Evolutionary conservation across 257 asterid species (phyloP).

Genomic region (Prunella vulgaris): DNA sequence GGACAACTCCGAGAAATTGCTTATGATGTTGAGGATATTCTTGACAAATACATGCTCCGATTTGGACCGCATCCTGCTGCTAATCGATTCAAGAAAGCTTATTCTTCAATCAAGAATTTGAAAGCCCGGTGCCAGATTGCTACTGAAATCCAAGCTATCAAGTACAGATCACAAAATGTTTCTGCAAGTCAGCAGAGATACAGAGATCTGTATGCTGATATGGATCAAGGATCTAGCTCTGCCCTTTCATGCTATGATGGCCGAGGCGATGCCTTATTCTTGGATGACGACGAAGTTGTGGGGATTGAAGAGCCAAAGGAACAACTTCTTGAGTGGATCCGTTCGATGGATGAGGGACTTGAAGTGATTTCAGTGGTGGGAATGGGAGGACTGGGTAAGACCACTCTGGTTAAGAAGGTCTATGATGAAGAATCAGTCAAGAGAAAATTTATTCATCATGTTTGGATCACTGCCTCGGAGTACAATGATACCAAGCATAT

Average conservation of each 20-base stretch:
- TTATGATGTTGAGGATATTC: background rate
- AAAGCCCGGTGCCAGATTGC: background rate
- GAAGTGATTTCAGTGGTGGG: background rate
- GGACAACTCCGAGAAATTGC: background rate
- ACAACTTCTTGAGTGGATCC: background rate
- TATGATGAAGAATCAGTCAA: background rate
- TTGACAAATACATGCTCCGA: background rate
- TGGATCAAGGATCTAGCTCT: background rate
- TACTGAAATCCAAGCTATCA: background rate
- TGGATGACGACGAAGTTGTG: background rate
- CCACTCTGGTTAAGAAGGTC: background rate
- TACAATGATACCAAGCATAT: background rate
- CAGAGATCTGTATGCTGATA: no score
- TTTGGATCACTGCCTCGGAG: background rate
- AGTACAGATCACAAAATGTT: background rate
- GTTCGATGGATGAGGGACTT: background rate
- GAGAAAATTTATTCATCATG: background rate
- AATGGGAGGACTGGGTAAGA: background rate
- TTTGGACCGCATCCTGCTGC: no score
- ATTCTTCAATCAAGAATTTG: background rate
- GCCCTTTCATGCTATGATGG: background rate
- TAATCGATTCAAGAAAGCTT: background rate
- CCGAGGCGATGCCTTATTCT: background rate
- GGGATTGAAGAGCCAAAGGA: background rate
- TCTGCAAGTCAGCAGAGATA: background rate